Percentiles rank a stretch among this genome's conserved stretches.
These are phyloP conservation scores for Colletotrichum camelliae DNA, from an alignment of 2,329 filamentous ascomycete genomes.

Conservation along the genomic window DNA sequence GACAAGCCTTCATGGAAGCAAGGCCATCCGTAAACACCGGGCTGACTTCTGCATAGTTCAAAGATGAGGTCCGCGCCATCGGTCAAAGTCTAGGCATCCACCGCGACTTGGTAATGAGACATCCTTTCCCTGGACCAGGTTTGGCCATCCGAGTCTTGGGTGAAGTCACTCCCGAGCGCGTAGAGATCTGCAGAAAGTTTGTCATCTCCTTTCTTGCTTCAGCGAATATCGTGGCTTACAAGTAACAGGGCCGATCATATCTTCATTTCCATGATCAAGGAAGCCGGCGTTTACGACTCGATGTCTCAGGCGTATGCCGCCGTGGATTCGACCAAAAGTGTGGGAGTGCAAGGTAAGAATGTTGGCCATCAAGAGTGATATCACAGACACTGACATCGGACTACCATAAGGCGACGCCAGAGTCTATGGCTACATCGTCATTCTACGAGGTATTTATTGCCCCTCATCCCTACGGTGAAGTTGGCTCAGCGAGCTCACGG, in stretches of 20 bases:
- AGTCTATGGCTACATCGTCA: constrained; percentile 36
- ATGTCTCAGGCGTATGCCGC: constrained; percentile 55
- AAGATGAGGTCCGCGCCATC: constrained; percentile 33
- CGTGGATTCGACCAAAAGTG: constrained; percentile 45
- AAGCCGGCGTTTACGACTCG: constrained; percentile 72
- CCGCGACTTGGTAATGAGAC: constrained; percentile 69
- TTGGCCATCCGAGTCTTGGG: constrained; percentile 83
- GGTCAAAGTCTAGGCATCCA: constrained; percentile 36
- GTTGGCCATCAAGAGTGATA: neutral
- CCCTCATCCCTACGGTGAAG: constrained; percentile 31
- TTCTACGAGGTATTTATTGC: neutral
- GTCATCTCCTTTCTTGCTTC: neutral
- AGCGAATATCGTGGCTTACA: neutral
- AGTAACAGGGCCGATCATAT: constrained; percentile 68
- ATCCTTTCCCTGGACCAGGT: constrained; percentile 75
- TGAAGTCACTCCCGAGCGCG: constrained; percentile 80
- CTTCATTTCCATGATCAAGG: constrained; percentile 77
- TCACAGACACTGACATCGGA: neutral
- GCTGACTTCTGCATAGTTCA: neutral
- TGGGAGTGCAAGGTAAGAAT: neutral
- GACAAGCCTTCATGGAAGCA: neutral
- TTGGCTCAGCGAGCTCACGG: too few species aligned
- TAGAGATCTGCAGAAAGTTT: constrained; percentile 76
- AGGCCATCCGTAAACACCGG: neutral
- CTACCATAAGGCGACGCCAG: constrained; percentile 39